Evolutionary conservation across 208 protist genomes (phyloP).

Genomic region (Acanthamoeba pearcei): DNA sequence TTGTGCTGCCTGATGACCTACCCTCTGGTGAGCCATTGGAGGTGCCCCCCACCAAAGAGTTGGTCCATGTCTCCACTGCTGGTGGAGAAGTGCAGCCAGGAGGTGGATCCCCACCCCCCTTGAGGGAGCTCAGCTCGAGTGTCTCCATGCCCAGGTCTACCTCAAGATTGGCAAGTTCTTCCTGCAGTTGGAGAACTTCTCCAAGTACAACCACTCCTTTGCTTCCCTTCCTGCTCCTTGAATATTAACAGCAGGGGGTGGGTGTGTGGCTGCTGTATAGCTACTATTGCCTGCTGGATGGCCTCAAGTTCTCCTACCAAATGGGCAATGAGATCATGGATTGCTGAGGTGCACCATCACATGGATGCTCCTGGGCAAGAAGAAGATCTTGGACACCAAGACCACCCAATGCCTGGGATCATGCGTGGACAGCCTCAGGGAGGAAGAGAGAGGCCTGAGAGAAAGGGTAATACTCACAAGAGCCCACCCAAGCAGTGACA

Average conservation of each 20-base stretch:
- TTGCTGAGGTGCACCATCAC: background rate
- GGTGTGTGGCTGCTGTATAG: background rate
- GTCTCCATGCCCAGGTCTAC: background rate
- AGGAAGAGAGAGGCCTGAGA: background rate
- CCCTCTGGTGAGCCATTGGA: too few species aligned
- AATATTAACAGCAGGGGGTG: too few species aligned
- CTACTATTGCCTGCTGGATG: background rate
- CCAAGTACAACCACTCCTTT: background rate
- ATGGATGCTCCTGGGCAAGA: background rate
- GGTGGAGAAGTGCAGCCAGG: too few species aligned
- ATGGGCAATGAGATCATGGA: slow-evolving; percentile 24
- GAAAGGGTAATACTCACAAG: background rate
- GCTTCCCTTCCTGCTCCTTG: background rate
- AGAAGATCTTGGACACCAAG: background rate
- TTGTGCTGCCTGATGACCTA: too few species aligned
- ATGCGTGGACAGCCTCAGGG: background rate
- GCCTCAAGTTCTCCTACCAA: background rate
- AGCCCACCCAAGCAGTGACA: background rate
- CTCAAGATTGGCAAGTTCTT: background rate
- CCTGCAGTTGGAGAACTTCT: background rate
- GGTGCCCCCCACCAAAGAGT: too few species aligned
- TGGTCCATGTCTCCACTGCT: too few species aligned
- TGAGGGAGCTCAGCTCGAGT: too few species aligned
- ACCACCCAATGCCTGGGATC: background rate
- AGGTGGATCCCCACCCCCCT: too few species aligned